Evolutionary conservation across 2,329 filamentous ascomycete species (phyloP).

Genomic region (Volutella citrinella): DNA sequence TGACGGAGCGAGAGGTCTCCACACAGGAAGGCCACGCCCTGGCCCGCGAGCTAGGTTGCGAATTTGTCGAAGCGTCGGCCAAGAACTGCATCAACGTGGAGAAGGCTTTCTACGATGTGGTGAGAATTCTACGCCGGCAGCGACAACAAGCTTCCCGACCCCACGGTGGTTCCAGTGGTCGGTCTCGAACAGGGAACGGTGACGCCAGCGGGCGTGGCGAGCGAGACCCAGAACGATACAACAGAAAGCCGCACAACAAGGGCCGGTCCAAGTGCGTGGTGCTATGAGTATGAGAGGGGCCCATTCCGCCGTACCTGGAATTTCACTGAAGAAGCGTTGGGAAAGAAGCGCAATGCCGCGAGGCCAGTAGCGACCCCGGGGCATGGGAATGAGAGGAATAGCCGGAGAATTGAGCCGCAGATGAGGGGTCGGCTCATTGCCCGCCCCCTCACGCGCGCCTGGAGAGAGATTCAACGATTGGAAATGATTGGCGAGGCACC

Average conservation of each 20-base stretch:
- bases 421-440: constrained; percentile 15
- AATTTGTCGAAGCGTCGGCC: constrained; percentile 94
- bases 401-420: constrained; percentile 15
- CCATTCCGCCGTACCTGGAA: too few species aligned
- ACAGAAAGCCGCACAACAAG: constrained; percentile 32
- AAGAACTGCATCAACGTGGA: constrained; percentile 99
- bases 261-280: constrained; percentile 37
- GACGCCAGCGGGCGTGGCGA: constrained; percentile 32
- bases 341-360: constrained; percentile 13
- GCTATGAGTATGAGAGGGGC: too few species aligned
- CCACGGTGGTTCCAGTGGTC: constrained; percentile 30
- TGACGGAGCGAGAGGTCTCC: constrained; percentile 93
- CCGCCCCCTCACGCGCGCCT: constrained; percentile 17
- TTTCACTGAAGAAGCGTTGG: constrained; percentile 14
- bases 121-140: constrained; percentile 83
- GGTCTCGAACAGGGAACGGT: constrained; percentile 38
- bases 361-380: constrained; percentile 8
- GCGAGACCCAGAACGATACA: constrained; percentile 29
- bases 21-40: constrained; percentile 93
- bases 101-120: constrained; percentile 97
- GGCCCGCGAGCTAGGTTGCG: constrained; percentile 87
- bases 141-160: constrained; percentile 55
- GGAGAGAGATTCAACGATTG: constrained; percentile 19
- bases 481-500: constrained; percentile 22
- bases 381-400: constrained; percentile 12